Evolutionary conservation across 2,329 filamentous ascomycete species (phyloP).

Genomic region (Colletotrichum kahawae): DNA sequence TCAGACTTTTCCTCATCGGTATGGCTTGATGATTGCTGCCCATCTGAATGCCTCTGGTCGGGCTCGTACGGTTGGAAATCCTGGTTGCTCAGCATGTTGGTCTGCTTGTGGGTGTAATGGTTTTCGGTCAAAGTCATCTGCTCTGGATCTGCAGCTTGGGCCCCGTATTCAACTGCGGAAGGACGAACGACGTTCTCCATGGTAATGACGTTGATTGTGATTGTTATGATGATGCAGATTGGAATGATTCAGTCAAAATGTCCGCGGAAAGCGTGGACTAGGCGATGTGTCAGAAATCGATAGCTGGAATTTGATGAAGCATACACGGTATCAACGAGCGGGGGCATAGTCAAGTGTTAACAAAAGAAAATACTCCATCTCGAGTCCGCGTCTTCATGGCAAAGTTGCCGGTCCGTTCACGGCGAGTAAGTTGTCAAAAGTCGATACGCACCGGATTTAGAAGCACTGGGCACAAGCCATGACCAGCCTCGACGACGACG

Average conservation of each 20-base stretch:
- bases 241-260: background rate
- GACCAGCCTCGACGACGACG: background rate
- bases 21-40: background rate
- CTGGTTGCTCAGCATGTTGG: background rate
- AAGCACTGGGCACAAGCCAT: background rate
- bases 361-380: background rate
- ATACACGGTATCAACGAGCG: background rate
- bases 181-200: background rate
- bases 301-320: background rate
- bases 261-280: background rate
- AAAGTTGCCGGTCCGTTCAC: conserved; percentile 2
- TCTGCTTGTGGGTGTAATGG: background rate
- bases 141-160: background rate
- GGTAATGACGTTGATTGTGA: background rate
- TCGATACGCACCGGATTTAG: conserved; percentile 2
- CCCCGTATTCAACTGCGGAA: background rate
- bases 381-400: background rate
- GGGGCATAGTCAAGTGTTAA: background rate
- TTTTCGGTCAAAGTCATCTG: background rate
- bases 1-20: background rate
- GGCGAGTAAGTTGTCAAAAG: background rate
- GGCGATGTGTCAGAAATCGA: background rate
- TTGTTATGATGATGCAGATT: background rate
- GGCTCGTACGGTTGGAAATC: background rate
- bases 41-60: background rate